phyloP scores from a whole-genome alignment of 2,329 filamentous ascomycete species.

The Colletotrichum tropicicola region DNA sequence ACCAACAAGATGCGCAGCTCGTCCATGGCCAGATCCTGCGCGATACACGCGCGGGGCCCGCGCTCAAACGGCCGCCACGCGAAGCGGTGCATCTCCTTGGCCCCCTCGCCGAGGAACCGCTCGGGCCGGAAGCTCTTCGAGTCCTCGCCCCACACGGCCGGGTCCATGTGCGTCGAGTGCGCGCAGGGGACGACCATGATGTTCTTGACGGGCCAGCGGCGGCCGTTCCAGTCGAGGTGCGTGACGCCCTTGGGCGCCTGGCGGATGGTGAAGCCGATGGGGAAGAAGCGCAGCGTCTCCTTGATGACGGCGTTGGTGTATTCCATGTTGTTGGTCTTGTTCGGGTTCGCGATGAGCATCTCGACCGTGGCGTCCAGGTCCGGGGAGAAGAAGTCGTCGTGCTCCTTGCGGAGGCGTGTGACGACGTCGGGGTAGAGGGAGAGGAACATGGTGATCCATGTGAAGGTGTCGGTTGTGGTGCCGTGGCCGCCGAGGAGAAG shows the following conservation, averaged over 20 bases:
- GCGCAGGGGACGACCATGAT: conserved; percentile 35
- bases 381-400: conserved; percentile 35
- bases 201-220: conserved; percentile 45
- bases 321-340: conserved; percentile 55
- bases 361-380: conserved; percentile 44
- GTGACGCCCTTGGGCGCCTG: conserved; percentile 40
- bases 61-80: conserved; percentile 42
- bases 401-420: conserved; percentile 33
- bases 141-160: conserved; percentile 44
- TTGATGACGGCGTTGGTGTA: conserved; percentile 63
- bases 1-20: conserved; percentile 39
- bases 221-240: conserved; percentile 47
- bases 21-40: conserved; percentile 43
- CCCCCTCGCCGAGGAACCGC: conserved; percentile 43
- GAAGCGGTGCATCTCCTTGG: conserved; percentile 25
- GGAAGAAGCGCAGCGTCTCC: conserved; percentile 61
- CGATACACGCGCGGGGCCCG: conserved; percentile 45
- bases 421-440: conserved; percentile 33
- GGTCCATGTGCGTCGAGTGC: conserved; percentile 40
- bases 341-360: conserved; percentile 48
- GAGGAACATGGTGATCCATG: conserved; percentile 32
- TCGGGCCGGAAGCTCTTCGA: conserved; percentile 49
- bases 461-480: conserved; percentile 35
- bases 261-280: conserved; percentile 54
- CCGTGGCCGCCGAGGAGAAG: conserved; percentile 38